A percentile compares a stretch with the other conserved stretches of the same genome.
Conservation (phyloP, 495 filamentous ascomycete species). For the Haplographium delicatum region DNA sequence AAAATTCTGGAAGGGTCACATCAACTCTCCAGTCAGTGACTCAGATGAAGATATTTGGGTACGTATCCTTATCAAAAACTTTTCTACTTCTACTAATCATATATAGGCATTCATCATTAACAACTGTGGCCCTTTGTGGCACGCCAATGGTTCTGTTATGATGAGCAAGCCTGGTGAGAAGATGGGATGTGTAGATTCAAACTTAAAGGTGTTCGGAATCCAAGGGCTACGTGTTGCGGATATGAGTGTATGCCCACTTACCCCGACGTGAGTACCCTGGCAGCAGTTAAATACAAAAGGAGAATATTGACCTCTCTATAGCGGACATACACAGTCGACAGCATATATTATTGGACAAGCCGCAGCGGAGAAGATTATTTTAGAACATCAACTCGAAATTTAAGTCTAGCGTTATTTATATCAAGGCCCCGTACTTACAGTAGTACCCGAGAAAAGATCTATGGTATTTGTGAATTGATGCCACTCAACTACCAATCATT, state of each 20-base stretch:
- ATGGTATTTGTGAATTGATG: too few relatives aligned
- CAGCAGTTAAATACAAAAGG: neutral
- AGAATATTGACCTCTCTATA: neutral
- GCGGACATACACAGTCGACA: neutral
- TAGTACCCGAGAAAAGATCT: too few relatives aligned
- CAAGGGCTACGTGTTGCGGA: constrained; percentile 50
- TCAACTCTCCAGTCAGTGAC: too few relatives aligned
- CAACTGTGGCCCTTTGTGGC: too few relatives aligned
- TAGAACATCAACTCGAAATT: neutral
- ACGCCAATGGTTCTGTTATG: constrained; percentile 47
- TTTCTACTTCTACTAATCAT: too few relatives aligned
- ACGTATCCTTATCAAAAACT: too few relatives aligned
- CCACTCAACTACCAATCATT: too few relatives aligned
- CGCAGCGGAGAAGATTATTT: neutral
- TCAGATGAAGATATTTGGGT: too few relatives aligned
- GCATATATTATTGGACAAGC: neutral
- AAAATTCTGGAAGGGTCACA: too few relatives aligned
- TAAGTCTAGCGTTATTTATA: too few relatives aligned
- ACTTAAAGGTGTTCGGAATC: constrained; percentile 45
- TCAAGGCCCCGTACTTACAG: too few relatives aligned
- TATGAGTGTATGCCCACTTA: constrained; percentile 47
- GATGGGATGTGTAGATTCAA: constrained; percentile 41
- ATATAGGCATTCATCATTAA: too few relatives aligned
- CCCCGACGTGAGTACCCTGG: neutral
- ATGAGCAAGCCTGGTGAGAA: constrained; percentile 44